Percentiles rank a stretch among this genome's conserved stretches.
phyloP scores from a whole-genome alignment of 495 filamentous ascomycete genomes.

The Neurospora hispaniola region DNA sequence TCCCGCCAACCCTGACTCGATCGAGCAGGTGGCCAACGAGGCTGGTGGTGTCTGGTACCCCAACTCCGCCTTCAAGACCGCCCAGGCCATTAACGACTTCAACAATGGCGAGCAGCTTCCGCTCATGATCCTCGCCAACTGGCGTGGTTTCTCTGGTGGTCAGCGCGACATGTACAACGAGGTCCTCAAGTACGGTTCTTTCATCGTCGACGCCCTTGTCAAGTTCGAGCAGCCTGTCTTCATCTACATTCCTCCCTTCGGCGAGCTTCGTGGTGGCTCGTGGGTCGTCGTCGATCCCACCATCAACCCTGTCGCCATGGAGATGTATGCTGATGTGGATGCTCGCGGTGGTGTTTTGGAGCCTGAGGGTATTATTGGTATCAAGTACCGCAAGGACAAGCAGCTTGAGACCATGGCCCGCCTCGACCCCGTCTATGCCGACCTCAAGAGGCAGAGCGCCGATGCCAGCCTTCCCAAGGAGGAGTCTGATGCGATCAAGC shows the following conservation, averaged over 20 bases:
- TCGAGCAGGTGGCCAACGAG: conserved; percentile 84
- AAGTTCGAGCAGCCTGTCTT: conserved; percentile 98
- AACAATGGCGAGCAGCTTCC: conserved; percentile 98
- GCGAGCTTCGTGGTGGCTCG: conserved; percentile 95
- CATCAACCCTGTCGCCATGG: conserved; percentile 93
- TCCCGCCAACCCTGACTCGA: conserved; percentile 95
- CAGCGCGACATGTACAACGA: conserved; percentile 99
- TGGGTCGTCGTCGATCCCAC: conserved; percentile 99
- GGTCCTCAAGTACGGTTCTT: conserved; percentile 97
- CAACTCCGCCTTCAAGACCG: conserved; percentile 98
- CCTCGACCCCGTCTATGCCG: conserved; percentile 71
- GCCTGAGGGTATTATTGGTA: conserved; percentile 94
- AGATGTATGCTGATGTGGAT: conserved; percentile 98
- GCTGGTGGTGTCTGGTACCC: conserved; percentile 99
- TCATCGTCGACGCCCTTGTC: conserved; percentile 96
- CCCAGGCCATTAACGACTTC: conserved; percentile 96
- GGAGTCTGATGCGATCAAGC: conserved; percentile 66
- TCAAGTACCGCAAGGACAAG: conserved; percentile 96
- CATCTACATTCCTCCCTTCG: conserved; percentile 94
- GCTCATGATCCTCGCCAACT: conserved; percentile 98
- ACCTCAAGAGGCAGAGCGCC: conserved; percentile 65
- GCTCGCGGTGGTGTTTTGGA: conserved; percentile 94
- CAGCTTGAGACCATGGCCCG: conserved; percentile 98
- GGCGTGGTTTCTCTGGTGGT: conserved; percentile 98
- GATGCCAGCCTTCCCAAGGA: conserved; percentile 61